Evolutionary conservation across 257 asterid species (phyloP).

Genomic region (Plantago major): DNA sequence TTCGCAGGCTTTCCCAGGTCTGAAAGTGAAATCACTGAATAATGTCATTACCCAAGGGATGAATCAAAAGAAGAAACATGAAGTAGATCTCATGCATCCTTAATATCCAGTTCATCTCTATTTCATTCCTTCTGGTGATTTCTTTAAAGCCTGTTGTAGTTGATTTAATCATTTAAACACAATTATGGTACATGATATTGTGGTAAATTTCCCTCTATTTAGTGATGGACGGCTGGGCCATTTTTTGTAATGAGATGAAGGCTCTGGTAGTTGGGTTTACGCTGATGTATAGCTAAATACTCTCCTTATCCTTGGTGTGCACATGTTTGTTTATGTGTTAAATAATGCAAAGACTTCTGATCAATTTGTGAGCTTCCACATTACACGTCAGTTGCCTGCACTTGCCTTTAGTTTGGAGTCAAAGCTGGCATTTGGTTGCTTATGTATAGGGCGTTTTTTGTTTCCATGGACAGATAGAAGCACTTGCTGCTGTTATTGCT

Average conservation of each 20-base stretch:
- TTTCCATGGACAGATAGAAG: conserved; percentile 57
- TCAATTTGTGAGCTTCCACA: too few species aligned
- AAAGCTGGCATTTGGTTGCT: conserved; percentile 24
- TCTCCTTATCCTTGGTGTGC: too few species aligned
- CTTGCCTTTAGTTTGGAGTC: conserved; percentile 13
- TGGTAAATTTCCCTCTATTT: too few species aligned
- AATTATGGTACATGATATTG: neutral
- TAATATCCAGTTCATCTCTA: neutral
- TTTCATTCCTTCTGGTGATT: conserved; percentile 12
- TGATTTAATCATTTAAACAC: conserved; percentile 10
- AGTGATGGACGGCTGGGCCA: too few species aligned
- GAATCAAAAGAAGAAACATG: conserved; percentile 92
- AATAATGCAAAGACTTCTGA: too few species aligned
- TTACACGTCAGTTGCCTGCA: neutral
- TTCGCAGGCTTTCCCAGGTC: conserved; percentile 66
- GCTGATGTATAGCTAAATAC: too few species aligned
- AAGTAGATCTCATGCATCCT: conserved; percentile 41
- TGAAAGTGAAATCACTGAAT: conserved; percentile 44
- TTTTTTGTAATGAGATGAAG: too few species aligned
- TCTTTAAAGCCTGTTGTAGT: conserved; percentile 11
- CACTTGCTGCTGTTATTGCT: conserved; percentile 63
- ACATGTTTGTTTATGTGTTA: too few species aligned
- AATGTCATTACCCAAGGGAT: conserved; percentile 82
- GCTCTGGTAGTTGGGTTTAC: too few species aligned
- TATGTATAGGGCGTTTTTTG: conserved; percentile 21